Base-by-base conservation (phyloP, 371 early-diverging fungal species). In the Choanephora cucurbitarum region DNA sequence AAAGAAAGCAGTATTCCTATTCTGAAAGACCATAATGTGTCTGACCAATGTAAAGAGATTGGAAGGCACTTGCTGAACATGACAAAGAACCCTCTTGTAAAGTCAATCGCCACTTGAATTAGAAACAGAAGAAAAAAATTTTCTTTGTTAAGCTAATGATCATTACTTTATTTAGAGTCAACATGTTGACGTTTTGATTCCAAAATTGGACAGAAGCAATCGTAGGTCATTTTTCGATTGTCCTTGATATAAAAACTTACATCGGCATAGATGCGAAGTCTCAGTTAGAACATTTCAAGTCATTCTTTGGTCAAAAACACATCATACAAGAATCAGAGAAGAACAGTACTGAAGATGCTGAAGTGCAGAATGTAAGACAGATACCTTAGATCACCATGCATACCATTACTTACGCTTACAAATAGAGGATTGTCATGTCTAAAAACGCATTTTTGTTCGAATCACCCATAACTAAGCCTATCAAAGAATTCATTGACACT, bases 111-210 rank as follows among this genome's bases (percentile, higher is more conserved):
- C 28, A 28, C 28, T 28, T 45, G 15, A 44, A 18, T 42, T 43
- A 51, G 9, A 40, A 23, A 42, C 10, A 40, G 18, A 23, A 49
- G n/a, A 18, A 50, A 14, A 49, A 46, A 40, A 15, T 31, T 24
- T 40, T 11, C 23, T 19, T 45, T 7, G 19, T 21, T 28, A 5
- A 8, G 28, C 10, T 50, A 40, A 28, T 40, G 34, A 31, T 17
- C 46, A 57, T 61, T 28, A 46, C 46, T 24, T 65, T 58, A 22
- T 52, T 40, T n/a, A 77, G 69, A 43, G 71, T 55, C 62, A 77
- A 55, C 44, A 77, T 62, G 48, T 73, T 52, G 61, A 58, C 44
- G 60, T 62, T 34, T 37, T 67, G 32, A 58, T 67, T 24, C 56
- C 62, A 14, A 51, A 59, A 21, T 43, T 37, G 28, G 22, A 45